phyloP scores from a whole-genome alignment of 1,284 basidiomycete genomes.

The Trametes hirsuta region DNA sequence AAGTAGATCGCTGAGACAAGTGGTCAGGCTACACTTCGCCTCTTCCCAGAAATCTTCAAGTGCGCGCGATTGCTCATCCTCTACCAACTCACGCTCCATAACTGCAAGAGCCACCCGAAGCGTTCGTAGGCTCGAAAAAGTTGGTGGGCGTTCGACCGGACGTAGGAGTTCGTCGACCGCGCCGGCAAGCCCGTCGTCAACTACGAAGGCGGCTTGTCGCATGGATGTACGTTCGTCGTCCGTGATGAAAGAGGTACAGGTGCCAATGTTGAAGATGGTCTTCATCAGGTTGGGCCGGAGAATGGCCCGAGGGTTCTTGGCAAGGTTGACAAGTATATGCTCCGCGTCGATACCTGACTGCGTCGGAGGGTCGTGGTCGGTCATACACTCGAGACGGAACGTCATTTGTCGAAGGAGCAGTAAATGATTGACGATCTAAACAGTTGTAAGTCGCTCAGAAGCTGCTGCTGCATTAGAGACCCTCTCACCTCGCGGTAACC shows the following conservation, averaged over 20 bases:
- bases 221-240: constrained; percentile 61
- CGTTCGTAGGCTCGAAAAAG: constrained; percentile 52
- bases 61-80: constrained; percentile 54
- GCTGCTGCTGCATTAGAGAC: neutral
- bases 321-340: constrained; percentile 63
- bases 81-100: constrained; percentile 53
- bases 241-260: constrained; percentile 60
- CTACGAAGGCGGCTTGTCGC: constrained; percentile 61
- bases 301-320: constrained; percentile 61
- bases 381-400: constrained; percentile 65
- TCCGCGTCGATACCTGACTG: constrained; percentile 68
- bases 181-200: constrained; percentile 64
- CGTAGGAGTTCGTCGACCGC: constrained; percentile 64
- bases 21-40: constrained; percentile 54
- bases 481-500: constrained; percentile 63
- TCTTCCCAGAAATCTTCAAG: constrained; percentile 63
- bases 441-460: neutral
- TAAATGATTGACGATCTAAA: constrained; percentile 67
- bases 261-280: constrained; percentile 54
- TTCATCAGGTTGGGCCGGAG: constrained; percentile 59
- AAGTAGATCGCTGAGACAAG: constrained; percentile 57
- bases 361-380: constrained; percentile 60
- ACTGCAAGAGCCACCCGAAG: constrained; percentile 66
- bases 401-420: constrained; percentile 66
- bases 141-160: constrained; percentile 52